A percentile compares a stretch with the other conserved stretches of the same genome.
phyloP scores from a whole-genome alignment of 1,284 basidiomycete species.

The Naganishia albida region DNA sequence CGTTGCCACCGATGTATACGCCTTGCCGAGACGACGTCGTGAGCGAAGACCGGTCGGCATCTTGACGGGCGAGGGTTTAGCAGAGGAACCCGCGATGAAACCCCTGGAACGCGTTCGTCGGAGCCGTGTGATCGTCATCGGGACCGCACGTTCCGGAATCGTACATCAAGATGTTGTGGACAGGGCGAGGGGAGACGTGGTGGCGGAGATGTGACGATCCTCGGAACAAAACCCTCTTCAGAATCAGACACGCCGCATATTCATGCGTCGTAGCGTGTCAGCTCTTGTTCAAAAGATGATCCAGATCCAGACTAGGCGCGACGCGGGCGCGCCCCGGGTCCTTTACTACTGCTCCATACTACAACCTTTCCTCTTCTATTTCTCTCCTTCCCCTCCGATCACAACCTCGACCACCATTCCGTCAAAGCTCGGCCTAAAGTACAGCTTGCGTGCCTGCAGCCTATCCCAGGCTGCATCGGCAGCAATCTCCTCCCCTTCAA shows the following conservation, averaged over 20 bases:
- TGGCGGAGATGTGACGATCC: neutral
- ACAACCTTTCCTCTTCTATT: neutral
- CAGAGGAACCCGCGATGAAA: slow-evolving; percentile 25
- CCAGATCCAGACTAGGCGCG: neutral
- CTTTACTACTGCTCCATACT: too few relatives aligned
- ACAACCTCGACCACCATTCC: slow-evolving; percentile 6
- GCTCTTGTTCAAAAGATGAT: slow-evolving; percentile 6
- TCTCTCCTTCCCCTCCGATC: neutral
- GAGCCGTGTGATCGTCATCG: slow-evolving; percentile 28
- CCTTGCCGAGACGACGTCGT: slow-evolving; percentile 18
- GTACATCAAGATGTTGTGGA: slow-evolving; percentile 7
- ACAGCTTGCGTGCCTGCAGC: slow-evolving; percentile 2
- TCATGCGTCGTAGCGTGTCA: slow-evolving; percentile 2
- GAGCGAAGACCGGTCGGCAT: slow-evolving; percentile 6
- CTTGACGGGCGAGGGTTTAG: slow-evolving; percentile 26
- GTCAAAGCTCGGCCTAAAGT: neutral
- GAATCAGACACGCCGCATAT: neutral
- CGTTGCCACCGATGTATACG: slow-evolving; percentile 9
- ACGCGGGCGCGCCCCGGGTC: neutral
- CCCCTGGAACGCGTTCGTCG: slow-evolving; percentile 25
- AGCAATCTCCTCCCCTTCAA: neutral
- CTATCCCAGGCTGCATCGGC: neutral
- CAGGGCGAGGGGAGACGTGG: neutral
- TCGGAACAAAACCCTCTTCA: too few relatives aligned
- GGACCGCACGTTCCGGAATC: slow-evolving; percentile 2